Base-by-base conservation (phyloP, 2,329 filamentous ascomycete species). In the Trichoderma atroviride region DNA sequence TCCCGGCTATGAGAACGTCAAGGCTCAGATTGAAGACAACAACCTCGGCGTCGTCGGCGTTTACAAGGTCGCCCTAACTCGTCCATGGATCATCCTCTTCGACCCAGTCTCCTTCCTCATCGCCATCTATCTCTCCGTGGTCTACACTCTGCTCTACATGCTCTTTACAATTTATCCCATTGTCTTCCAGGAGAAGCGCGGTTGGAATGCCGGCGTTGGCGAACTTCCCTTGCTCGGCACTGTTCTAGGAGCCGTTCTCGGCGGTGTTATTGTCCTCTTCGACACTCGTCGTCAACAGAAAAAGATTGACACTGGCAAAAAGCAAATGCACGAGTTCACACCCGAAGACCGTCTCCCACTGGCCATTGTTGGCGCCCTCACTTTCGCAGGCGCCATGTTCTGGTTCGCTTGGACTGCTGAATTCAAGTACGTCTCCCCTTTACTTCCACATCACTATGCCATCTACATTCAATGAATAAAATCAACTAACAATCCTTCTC, bases 391-490 rank as follows among this genome's bases (percentile, higher is more conserved):
- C 14, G 83, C 87, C 13, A 82, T 90, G 70, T 89, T 90, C 79
- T 87, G 85, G 84, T 88, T 89, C 70, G 86, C 87, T 0, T 90
- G 88, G 88, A 86, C 85, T 0, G 83, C 80, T 1, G 78, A 82
- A 59, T 87, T 81, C 74, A 83, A 80, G 79, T 79, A 79, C 69
- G 83, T 81, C 31, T 47, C 55, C 16, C 73, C 74, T 57, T 6
- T 43, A n/a, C 2, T 47, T 27, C 31, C 5, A 16, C 16, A 9
- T 16, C 13, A 1, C 10, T 19, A 19, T 47, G 4, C 5, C 29
- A n/a, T 19, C 16, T 10, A n/a, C 19, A 56, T 43, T 4, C 53
- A 24, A 62, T n/a, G 35, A 1, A 61, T 11, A 27, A 16, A 16
- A 43, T 22, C 50, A 52, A 27, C 73, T 75, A 68, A 72, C 53